These are phyloP conservation scores for Aspergillus sp. DNA, from an alignment of 2,329 filamentous ascomycete genomes.

Conservation along the genomic window DNA sequence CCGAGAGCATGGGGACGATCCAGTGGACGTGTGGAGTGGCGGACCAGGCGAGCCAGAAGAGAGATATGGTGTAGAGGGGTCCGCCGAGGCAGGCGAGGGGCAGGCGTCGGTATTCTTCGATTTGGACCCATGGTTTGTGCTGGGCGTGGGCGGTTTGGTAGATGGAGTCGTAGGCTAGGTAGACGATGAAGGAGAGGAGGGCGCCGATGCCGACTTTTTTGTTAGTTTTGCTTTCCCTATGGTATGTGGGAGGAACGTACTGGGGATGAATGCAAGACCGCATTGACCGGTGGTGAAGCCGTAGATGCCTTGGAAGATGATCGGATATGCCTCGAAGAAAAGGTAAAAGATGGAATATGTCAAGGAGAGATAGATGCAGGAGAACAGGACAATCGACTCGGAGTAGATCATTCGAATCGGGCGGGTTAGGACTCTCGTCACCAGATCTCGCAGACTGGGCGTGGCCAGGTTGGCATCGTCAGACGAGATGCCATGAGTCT, in stretches of 20 bases:
- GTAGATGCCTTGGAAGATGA: constrained; percentile 70
- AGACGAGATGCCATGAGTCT: constrained; percentile 26
- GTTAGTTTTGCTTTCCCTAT: too few relatives aligned
- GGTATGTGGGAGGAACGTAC: too few relatives aligned
- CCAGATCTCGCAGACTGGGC: constrained; percentile 38
- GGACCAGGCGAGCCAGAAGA: constrained; percentile 60
- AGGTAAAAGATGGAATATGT: constrained; percentile 46
- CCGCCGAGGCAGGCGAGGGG: constrained; percentile 65
- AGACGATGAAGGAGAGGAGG: constrained; percentile 23
- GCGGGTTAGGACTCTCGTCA: constrained; percentile 64
- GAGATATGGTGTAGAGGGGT: constrained; percentile 61
- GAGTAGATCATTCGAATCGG: constrained; percentile 76
- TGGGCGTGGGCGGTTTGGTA: constrained; percentile 55
- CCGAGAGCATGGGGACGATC: constrained; percentile 54
- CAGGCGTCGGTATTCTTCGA: constrained; percentile 61
- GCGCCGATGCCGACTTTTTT: constrained; percentile 25
- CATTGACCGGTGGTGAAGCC: constrained; percentile 30
- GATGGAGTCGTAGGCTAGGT: constrained; percentile 51
- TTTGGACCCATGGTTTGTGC: too few relatives aligned
- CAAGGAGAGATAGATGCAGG: constrained; percentile 72
- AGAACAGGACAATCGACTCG: constrained; percentile 23
- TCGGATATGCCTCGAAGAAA: constrained; percentile 49
- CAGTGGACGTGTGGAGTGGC: constrained; percentile 55
- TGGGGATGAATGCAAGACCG: constrained; percentile 38
- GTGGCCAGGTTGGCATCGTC: constrained; percentile 24